These are phyloP conservation scores for Coccomyxa sp. DNA, from an alignment of 139 green algal genomes.

Conservation along the genomic window DNA sequence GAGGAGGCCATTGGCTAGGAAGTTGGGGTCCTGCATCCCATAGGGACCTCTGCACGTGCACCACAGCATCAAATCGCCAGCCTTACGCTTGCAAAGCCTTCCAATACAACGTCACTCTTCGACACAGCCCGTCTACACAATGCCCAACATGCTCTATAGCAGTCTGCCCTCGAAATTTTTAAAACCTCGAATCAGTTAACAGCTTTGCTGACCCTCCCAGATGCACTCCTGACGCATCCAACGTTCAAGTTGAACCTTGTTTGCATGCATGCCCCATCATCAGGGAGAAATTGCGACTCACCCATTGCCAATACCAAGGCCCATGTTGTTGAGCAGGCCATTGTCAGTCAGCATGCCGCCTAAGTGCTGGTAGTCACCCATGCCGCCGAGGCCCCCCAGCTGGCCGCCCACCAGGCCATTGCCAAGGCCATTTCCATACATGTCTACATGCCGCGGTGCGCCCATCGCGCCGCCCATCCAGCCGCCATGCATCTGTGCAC, in stretches of 20 bases:
- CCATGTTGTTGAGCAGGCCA: slow-evolving; percentile 10
- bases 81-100: neutral
- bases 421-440: neutral
- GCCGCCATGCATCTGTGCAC: neutral
- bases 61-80: too few relatives aligned
- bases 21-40: neutral
- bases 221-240: too few relatives aligned
- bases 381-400: neutral
- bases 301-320: slow-evolving; percentile 3
- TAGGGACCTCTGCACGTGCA: neutral
- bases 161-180: too few relatives aligned
- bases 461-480: neutral
- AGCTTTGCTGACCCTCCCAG: too few relatives aligned
- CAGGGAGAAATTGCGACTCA: neutral
- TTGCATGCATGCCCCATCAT: neutral
- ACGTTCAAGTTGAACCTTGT: too few relatives aligned
- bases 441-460: neutral
- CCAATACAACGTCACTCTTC: neutral
- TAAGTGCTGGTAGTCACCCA: neutral
- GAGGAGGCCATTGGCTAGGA: neutral
- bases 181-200: too few relatives aligned
- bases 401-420: slow-evolving; percentile 6
- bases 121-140: neutral
- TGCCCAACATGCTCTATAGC: neutral
- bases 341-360: slow-evolving; percentile 13